Percentiles rank a stretch among this genome's conserved stretches.
Evolutionary conservation across 2,329 filamentous ascomycete species (phyloP).

Genomic region (Pseudogymnoascus sp.): DNA sequence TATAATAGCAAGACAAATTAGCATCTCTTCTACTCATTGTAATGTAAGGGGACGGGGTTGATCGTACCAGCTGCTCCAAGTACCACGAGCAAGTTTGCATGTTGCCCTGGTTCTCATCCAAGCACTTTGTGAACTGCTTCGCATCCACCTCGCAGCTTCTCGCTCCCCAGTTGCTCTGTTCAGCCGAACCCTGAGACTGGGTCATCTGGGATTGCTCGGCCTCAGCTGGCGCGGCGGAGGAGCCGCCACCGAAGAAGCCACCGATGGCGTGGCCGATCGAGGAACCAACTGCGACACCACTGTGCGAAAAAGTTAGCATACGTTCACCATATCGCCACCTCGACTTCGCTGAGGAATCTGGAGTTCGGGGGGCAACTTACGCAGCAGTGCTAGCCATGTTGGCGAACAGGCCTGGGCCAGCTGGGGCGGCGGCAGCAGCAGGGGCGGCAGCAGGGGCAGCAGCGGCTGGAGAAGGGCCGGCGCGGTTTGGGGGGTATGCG

Average conservation of each 20-base stretch:
- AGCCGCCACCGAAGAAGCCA: constrained; percentile 73
- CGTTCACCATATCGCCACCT: background rate
- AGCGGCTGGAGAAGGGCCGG: constrained; percentile 37
- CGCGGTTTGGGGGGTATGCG: constrained; percentile 37
- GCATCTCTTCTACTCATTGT: constrained; percentile 13
- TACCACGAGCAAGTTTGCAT: constrained; percentile 98
- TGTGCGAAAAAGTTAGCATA: constrained; percentile 34
- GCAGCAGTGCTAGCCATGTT: constrained; percentile 98
- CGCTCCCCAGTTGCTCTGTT: constrained; percentile 45
- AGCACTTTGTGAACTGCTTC: constrained; percentile 83
- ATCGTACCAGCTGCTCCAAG: constrained; percentile 71
- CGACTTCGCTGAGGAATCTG: background rate
- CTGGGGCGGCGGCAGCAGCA: constrained; percentile 20
- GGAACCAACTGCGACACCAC: constrained; percentile 92
- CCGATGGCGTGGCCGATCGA: constrained; percentile 93
- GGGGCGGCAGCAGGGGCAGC: constrained; percentile 20
- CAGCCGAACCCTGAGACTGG: constrained; percentile 40
- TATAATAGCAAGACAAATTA: constrained; percentile 28
- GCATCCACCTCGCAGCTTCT: constrained; percentile 72
- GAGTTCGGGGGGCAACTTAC: constrained; percentile 51
- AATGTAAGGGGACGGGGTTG: background rate
- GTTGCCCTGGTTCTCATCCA: constrained; percentile 91
- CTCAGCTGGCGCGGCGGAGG: constrained; percentile 47
- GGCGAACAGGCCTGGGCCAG: constrained; percentile 76
- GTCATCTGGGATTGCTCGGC: constrained; percentile 40